Conservation (phyloP, 345 rosid species). For the Trapa incisa region DNA sequence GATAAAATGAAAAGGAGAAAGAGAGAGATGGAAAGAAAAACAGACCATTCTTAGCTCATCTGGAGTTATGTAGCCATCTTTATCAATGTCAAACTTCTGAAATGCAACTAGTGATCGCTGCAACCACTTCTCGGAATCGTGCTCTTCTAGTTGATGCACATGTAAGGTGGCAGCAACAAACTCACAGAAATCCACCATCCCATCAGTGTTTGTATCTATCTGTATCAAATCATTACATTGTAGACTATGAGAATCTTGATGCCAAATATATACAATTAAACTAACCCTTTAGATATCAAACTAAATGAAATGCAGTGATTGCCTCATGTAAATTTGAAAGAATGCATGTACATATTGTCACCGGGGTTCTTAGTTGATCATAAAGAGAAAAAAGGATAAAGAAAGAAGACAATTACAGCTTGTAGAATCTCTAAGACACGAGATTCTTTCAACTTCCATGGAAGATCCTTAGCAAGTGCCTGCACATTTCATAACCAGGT, state of each 20-base stretch:
- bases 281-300: neutral
- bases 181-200: constrained; percentile 39
- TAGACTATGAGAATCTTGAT: neutral
- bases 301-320: neutral
- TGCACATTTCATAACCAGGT: constrained; percentile 7
- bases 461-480: constrained; percentile 50
- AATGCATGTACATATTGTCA: neutral
- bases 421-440: constrained; percentile 36
- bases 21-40: neutral
- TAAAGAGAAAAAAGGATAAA: neutral
- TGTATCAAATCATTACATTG: constrained; percentile 11
- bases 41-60: constrained; percentile 44
- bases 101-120: constrained; percentile 32
- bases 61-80: constrained; percentile 39
- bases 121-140: constrained; percentile 40
- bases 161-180: constrained; percentile 44
- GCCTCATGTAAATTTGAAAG: neutral
- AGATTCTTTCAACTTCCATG: constrained; percentile 45
- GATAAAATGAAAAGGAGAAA: neutral
- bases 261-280: neutral
- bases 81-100: constrained; percentile 36
- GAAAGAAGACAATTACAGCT: constrained; percentile 23
- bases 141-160: constrained; percentile 41
- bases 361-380: neutral
- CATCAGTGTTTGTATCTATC: constrained; percentile 45